Percentiles rank a stretch among this genome's conserved stretches.
Evolutionary conservation across 495 filamentous ascomycete species (phyloP).

Genomic region (Penicillium ochrochloron): DNA sequence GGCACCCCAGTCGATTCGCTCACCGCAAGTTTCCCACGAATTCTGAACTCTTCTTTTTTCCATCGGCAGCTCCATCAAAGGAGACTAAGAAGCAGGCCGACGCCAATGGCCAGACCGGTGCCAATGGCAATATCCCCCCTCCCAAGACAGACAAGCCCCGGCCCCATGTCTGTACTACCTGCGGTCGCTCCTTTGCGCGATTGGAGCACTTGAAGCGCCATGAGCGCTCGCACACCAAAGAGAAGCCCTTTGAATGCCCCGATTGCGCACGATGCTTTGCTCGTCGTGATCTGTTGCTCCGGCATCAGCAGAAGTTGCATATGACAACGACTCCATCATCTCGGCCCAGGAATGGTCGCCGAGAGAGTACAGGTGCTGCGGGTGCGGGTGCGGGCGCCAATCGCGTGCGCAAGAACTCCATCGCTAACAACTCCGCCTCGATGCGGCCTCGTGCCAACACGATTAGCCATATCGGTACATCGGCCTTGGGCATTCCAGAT

Average conservation of each 20-base stretch:
- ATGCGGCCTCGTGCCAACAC: constrained; percentile 96
- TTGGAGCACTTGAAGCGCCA: constrained; percentile 98
- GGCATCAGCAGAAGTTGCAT: constrained; percentile 98
- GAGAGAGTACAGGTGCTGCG: constrained; percentile 82
- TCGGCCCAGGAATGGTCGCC: constrained; percentile 75
- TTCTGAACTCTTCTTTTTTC: constrained; percentile 29
- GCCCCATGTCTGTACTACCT: constrained; percentile 93
- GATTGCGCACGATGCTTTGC: constrained; percentile 97
- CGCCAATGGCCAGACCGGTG: constrained; percentile 37
- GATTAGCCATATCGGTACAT: constrained; percentile 89
- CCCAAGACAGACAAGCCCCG: constrained; percentile 97
- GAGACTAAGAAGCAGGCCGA: constrained; percentile 42
- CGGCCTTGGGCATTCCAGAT: constrained; percentile 73
- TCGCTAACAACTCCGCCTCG: constrained; percentile 65
- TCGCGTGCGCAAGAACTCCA: constrained; percentile 89
- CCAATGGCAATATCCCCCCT: constrained; percentile 56
- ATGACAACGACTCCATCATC: constrained; percentile 93
- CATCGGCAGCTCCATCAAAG: constrained; percentile 30
- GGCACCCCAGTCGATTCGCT: constrained; percentile 8
- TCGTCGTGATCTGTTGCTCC: constrained; percentile 84
- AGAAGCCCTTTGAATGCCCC: constrained; percentile 98
- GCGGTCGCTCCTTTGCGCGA: constrained; percentile 89
- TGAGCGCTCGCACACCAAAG: constrained; percentile 97
- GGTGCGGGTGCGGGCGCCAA: constrained; percentile 62
- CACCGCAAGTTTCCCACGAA: constrained; percentile 11